Percentiles rank a stretch among this genome's conserved stretches.
Evolutionary conservation across 2,329 filamentous ascomycete species (phyloP).

Genomic region (Colletotrichum godetiae): DNA sequence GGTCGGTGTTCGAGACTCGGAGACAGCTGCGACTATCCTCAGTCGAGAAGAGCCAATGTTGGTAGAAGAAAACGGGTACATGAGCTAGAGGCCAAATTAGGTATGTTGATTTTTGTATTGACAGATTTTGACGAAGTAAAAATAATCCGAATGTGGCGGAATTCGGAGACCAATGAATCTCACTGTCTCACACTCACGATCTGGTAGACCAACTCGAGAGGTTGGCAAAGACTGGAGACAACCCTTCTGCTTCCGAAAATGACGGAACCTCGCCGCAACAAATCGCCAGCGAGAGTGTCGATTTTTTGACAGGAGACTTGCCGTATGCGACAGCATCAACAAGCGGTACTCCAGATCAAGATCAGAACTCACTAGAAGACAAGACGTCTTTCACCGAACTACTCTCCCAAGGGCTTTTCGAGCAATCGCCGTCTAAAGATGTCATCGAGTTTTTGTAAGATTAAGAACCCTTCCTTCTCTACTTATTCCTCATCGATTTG

Average conservation of each 20-base stretch:
- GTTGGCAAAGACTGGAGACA: constrained; percentile 35
- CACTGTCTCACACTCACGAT: constrained; percentile 27
- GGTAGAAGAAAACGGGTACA: constrained; percentile 41
- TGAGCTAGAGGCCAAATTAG: constrained; percentile 39
- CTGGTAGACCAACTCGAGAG: background rate
- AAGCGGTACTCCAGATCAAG: background rate
- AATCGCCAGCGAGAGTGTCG: constrained; percentile 34
- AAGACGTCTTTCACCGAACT: constrained; percentile 34
- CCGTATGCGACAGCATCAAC: background rate
- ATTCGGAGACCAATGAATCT: too few species aligned
- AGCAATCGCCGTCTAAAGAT: constrained; percentile 42
- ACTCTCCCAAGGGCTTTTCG: constrained; percentile 42
- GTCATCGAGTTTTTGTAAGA: constrained; percentile 44
- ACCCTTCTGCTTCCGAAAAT: background rate
- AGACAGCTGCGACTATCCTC: constrained; percentile 42
- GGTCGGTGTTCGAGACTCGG: constrained; percentile 39
- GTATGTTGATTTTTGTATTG: background rate
- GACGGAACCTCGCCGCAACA: constrained; percentile 24
- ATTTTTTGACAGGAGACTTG: background rate
- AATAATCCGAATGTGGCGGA: too few species aligned
- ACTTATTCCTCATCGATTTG: too few species aligned
- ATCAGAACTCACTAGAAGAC: constrained; percentile 21
- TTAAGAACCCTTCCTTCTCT: background rate
- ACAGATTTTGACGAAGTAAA: too few species aligned
- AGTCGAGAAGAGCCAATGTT: constrained; percentile 36